These are phyloP conservation scores for Elymus sibiricus DNA, from an alignment of 176 grass and related monocot species.

Conservation along the genomic window DNA sequence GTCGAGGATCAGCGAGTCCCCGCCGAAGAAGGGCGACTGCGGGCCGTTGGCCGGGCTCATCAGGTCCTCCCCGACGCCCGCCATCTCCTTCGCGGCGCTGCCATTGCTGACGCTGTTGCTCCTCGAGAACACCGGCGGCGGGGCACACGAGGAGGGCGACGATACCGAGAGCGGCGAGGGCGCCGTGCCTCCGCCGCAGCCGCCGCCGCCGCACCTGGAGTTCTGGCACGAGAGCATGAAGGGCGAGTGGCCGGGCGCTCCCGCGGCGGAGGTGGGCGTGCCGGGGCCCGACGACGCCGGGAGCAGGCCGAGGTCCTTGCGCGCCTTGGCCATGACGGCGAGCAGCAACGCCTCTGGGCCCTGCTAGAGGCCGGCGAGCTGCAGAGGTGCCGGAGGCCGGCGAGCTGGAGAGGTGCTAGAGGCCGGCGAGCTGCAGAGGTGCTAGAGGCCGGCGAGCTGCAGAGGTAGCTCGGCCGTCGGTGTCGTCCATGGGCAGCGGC, in stretches of 20 bases:
- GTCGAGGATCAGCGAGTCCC: slow-evolving; percentile 37
- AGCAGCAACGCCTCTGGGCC: slow-evolving; percentile 84
- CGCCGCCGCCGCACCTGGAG: slow-evolving; percentile 40
- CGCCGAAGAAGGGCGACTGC: slow-evolving; percentile 46
- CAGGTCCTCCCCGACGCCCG: slow-evolving; percentile 52
- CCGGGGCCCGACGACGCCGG: slow-evolving; percentile 35
- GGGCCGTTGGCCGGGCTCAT: slow-evolving; percentile 43
- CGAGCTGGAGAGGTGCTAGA: too few relatives aligned
- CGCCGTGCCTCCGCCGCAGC: slow-evolving; percentile 18
- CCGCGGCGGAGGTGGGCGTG: slow-evolving; percentile 42
- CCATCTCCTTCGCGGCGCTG: slow-evolving; percentile 27
- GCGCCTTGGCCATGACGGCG: slow-evolving; percentile 69
- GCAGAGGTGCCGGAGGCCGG: too few relatives aligned
- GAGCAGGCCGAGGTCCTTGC: slow-evolving; percentile 72
- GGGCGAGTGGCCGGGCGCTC: slow-evolving; percentile 1
- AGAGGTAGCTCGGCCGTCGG: too few relatives aligned
- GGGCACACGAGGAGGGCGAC: slow-evolving; percentile 61
- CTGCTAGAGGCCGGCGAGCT: too few relatives aligned
- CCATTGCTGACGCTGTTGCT: slow-evolving; percentile 47
- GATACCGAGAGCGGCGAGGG: slow-evolving; percentile 60
- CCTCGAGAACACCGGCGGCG: slow-evolving; percentile 60
- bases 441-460: too few relatives aligned
- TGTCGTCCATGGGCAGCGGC: too few relatives aligned
- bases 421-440: too few relatives aligned
- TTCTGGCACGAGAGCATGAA: slow-evolving; percentile 70